A percentile compares a stretch with the other conserved stretches of the same genome.
Conservation (phyloP, 768 basidiomycete species). For the Lepiota subincarnata region DNA sequence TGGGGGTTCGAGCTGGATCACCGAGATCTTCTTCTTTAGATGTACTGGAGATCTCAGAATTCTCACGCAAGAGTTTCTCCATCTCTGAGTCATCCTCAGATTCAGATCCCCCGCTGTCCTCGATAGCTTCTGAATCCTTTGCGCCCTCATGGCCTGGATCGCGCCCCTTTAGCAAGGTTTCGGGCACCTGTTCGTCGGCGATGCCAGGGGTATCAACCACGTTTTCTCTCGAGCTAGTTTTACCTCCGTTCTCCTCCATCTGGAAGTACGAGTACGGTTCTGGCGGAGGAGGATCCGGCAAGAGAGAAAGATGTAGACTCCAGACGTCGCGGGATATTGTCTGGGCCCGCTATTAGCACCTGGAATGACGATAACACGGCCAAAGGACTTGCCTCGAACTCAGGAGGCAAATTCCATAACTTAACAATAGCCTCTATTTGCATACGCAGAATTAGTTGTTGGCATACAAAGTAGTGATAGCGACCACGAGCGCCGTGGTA, state of each 20-base stretch:
- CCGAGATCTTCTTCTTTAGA: conserved; percentile 18
- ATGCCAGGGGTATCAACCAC: not conserved
- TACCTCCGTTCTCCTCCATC: conserved; percentile 18
- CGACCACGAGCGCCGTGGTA: conserved; percentile 79
- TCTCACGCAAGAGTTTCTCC: conserved; percentile 16
- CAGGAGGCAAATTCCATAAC: conserved; percentile 69
- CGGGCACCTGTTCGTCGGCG: not conserved
- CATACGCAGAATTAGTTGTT: conserved; percentile 76
- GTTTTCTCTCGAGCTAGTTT: not conserved
- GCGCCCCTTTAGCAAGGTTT: too few relatives aligned
- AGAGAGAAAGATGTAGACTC: conserved; percentile 64
- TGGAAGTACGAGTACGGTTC: conserved; percentile 54
- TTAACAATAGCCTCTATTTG: conserved; percentile 60
- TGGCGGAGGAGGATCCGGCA: conserved; percentile 54
- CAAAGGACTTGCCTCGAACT: conserved; percentile 61
- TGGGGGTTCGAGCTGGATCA: conserved; percentile 14
- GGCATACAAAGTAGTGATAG: conserved; percentile 78
- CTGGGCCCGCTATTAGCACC: conserved; percentile 30
- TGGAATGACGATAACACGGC: not conserved
- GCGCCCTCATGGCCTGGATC: not conserved
- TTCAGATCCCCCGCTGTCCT: not conserved
- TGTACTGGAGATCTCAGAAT: conserved; percentile 14
- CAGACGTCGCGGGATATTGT: conserved; percentile 76
- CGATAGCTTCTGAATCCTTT: conserved; percentile 13
- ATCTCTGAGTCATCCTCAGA: conserved; percentile 15